Evolutionary conservation across 257 asterid species (phyloP), one percentile per base, ranked within the genome.

Genomic region (Oldenlandia corymbosa): DNA sequence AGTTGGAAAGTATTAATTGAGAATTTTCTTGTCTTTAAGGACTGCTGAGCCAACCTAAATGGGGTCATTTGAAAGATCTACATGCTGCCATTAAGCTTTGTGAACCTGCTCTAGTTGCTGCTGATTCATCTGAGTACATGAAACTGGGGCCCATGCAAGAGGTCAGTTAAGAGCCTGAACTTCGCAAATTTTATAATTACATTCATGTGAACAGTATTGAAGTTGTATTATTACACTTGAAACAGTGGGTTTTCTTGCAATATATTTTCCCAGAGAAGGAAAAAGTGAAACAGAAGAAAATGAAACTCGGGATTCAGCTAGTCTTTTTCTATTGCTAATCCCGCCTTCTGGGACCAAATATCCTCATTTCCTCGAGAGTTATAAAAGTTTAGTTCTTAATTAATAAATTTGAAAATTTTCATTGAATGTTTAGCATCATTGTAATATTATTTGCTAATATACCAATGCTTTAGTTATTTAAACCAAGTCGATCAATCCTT

Each of bases 81-180:
- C 98, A 91, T 71, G 90, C 94, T 76, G 86, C 87, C 58, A 80
- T 91, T 71, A 88, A 86, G 87, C 96, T 91, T 54, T 91, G 98
- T 42, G 98, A 91, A 83, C 83, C 91, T 66, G 96, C 98, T 74
- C 94, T 91, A 52, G 82, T 81, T 34, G 80, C 88, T 70, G 94
- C 72, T 68, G 63, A 73, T 79, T 81, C 95, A 30, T 78, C 98
- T 56, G 78, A 88, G 76, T 91, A 84, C 71, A 77, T 81, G 60
- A 86, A 86, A 71, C 81, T 91, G 85, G 98, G 98, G 77, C 78
- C 88, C 64, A 81, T 68, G 65, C 98, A 88, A 76, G 98, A 91
- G 96, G 98, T 86, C 10, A 64, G 85, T 73, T 7, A 36, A 39
- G 30, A 43, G 42, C 37, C 72, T 37, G 58, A 31, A 34, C 13